Evolutionary conservation across 2,329 filamentous ascomycete genomes (phyloP), one percentile per base, ranked within the genome.

Genomic region (Aspergillus fumigatus): DNA sequence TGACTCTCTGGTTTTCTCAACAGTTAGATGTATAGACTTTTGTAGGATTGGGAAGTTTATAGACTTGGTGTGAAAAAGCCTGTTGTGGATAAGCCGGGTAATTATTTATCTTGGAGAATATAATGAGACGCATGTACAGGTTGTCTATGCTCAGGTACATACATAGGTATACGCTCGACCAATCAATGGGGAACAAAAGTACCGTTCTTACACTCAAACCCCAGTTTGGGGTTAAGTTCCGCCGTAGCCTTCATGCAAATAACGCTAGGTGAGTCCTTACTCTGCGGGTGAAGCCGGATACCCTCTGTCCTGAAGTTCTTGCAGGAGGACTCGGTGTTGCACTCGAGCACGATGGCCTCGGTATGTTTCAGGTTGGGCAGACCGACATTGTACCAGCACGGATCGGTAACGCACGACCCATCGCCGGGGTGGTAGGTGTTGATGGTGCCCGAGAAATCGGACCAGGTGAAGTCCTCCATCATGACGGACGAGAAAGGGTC

Each of bases 321-420:
- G 63, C 76, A 78, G 3, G 73, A 77, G 4, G 59, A 64, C 9
- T 70, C 61, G 2, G 73, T 75, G 55, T 75, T 76, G 57, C 76
- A 77, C 57, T 77, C 73, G 23, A 79, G 63, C 38, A 79, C 72
- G 38, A 77, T 63, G 9, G 72, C 69, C 56, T 78, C 75, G 1
- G 72, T 77, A 50, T 77, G 75, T 8, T 70, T 69, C 26, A 77
- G 62, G 32, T 72, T 63, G 0, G 70, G 65, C 1, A 78, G 64
- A 2, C 75, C 75, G 7, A 60, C 63, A 53, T 78, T 62, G 58
- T 79, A 79, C 76, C 76, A 79, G 62, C 75, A 79, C 3, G 76
- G 76, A 55, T 76, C 62, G 0, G 72, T 69, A 8, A 71, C 71
- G 56, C 77, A 79, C n/a, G 70, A 72, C 5, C 74, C 74, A 60